These are phyloP conservation scores for Colletotrichum australisinense DNA, from an alignment of 2,329 filamentous ascomycete species.

Conservation along the genomic window DNA sequence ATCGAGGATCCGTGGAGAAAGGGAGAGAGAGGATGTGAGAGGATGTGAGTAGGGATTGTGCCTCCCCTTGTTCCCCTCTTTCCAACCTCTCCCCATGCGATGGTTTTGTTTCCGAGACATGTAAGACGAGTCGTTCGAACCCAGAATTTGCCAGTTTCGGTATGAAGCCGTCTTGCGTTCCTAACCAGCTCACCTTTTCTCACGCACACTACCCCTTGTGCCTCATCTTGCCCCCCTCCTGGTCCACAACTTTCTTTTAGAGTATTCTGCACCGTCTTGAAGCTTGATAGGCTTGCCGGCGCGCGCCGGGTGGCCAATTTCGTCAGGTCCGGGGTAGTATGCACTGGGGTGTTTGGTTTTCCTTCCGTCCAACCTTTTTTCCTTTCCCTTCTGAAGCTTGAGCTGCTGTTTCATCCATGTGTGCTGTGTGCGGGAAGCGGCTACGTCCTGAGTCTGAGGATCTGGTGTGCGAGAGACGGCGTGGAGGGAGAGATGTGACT, in stretches of 20 bases:
- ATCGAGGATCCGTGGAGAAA: not conserved
- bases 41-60: not conserved
- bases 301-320: not conserved
- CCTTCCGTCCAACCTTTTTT: slow-evolving; percentile 21
- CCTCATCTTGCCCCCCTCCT: not conserved
- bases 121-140: slow-evolving; percentile 22
- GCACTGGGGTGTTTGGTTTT: not conserved
- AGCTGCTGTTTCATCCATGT: slow-evolving; percentile 19
- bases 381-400: not conserved
- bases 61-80: not conserved
- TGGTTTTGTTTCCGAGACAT: slow-evolving; percentile 19
- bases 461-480: not conserved
- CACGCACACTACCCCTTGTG: no score
- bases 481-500: not conserved
- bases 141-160: not conserved
- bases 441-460: not conserved
- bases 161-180: not conserved
- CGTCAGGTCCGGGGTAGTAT: not conserved
- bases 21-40: no score
- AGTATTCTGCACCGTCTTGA: not conserved
- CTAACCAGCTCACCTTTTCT: not conserved
- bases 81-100: not conserved
- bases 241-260: not conserved
- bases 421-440: slow-evolving; percentile 8
- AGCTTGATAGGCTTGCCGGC: not conserved